Percentiles rank a stretch among this genome's conserved stretches.
These are phyloP conservation scores for Cynara cardunculus DNA, from an alignment of 129 eudicot genomes.

Conservation along the genomic window DNA sequence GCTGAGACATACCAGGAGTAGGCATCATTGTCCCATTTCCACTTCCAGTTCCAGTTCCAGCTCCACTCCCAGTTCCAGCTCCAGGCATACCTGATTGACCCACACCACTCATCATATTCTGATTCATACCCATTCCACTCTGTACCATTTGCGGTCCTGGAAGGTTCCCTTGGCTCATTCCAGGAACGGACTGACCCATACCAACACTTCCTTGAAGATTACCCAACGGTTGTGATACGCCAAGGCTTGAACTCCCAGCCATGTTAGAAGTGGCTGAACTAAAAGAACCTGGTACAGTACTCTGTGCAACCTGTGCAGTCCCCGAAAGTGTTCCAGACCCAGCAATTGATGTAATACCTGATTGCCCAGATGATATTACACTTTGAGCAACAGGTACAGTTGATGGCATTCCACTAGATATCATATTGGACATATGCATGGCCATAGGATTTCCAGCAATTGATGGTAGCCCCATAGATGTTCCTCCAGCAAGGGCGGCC, in stretches of 20 bases:
- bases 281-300: constrained; percentile 48
- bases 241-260: constrained; percentile 55
- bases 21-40: constrained; percentile 81
- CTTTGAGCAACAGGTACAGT: constrained; percentile 67
- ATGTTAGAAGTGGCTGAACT: constrained; percentile 59
- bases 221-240: constrained; percentile 54
- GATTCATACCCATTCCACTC: constrained; percentile 68
- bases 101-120: constrained; percentile 56
- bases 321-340: constrained; percentile 51
- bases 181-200: constrained; percentile 68
- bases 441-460: constrained; percentile 78
- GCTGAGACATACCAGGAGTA: constrained; percentile 44
- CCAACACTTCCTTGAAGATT: constrained; percentile 66
- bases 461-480: constrained; percentile 69
- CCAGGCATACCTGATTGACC: constrained; percentile 51
- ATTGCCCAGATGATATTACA: constrained; percentile 64
- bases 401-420: constrained; percentile 84
- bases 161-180: constrained; percentile 66
- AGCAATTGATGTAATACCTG: constrained; percentile 55
- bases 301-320: constrained; percentile 38
- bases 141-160: constrained; percentile 76
- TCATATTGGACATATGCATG: constrained; percentile 83
- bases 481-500: constrained; percentile 73
- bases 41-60: constrained; percentile 58
- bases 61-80: constrained; percentile 43